phyloP scores from a whole-genome alignment of 2,329 filamentous ascomycete genomes.

The Ceratocystis smalleyi region DNA sequence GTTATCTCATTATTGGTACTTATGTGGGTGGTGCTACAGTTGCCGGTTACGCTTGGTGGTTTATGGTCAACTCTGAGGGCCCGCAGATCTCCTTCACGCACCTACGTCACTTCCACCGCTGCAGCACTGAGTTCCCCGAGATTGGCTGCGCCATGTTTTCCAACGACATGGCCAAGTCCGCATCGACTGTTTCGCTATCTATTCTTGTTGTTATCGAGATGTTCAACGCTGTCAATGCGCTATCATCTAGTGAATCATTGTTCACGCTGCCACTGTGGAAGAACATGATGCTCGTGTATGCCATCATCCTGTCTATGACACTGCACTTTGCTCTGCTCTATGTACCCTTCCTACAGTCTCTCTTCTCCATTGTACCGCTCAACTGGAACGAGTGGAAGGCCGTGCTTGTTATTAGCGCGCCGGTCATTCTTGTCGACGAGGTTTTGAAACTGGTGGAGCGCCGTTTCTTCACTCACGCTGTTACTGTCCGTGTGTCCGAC shows the following conservation, averaged over 20 bases:
- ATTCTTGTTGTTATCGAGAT: constrained; percentile 96
- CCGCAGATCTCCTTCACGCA: constrained; percentile 87
- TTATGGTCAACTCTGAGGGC: constrained; percentile 84
- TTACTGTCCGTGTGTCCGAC: constrained; percentile 24
- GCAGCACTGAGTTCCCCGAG: constrained; percentile 68
- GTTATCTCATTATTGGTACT: constrained; percentile 88
- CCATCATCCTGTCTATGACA: constrained; percentile 81
- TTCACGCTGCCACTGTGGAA: constrained; percentile 91
- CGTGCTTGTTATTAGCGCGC: constrained; percentile 71
- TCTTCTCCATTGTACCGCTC: constrained; percentile 85
- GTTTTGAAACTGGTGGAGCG: constrained; percentile 65
- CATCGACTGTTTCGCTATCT: constrained; percentile 83
- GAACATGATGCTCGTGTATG: constrained; percentile 96
- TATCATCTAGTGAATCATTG: constrained; percentile 88
- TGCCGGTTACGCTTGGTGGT: constrained; percentile 98
- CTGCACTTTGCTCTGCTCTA: constrained; percentile 92
- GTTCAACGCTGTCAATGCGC: constrained; percentile 97
- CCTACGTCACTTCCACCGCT: constrained; percentile 84
- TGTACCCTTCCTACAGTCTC: constrained; percentile 66
- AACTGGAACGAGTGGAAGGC: constrained; percentile 84
- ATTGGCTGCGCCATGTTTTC: constrained; percentile 88
- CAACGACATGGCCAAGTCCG: constrained; percentile 71
- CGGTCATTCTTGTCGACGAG: constrained; percentile 82
- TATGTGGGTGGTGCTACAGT: constrained; percentile 94
- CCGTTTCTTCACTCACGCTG: constrained; percentile 42